Base-by-base conservation (phyloP, 495 filamentous ascomycete species). In the Chlorociboria aeruginascens region DNA sequence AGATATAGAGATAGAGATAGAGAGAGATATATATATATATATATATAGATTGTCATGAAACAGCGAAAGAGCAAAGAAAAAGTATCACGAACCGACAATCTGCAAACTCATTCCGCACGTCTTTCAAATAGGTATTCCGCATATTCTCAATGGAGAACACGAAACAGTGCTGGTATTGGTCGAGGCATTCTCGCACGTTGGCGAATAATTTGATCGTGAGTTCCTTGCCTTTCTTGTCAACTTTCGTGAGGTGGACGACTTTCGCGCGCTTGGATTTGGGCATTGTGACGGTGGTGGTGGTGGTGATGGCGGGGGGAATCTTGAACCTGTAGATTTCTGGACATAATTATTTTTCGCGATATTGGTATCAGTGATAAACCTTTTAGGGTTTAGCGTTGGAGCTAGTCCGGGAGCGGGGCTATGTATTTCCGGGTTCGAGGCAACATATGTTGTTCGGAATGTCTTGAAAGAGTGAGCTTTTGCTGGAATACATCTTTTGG, bases 121-220 rank as follows among this genome's bases (percentile, higher is more conserved):
- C 80, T 69, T 97, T 97, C 63, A 98, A 69, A 65, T 95, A 88
- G 36, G 85, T 94, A 66, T 98, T 98, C 55, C 92, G 87, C 92
- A 98, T 98, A 73, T 98, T 97, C 61, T 95, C 83, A 48, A 97
- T 81, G 50, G 74, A 74, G 66, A 97, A 95, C 65, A 96, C 85
- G 69, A 92, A 90, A 68, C 88, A 82, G 68, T 88, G 79, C 59
- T 88, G 79, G 75, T 92, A 93, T 57, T 82, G 66, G 56, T 88
- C 84, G 50, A 95, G 71, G 62, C 76, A 82, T 70, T 89, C 86
- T 57, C 83, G 86, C 49, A 98, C 82, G 59, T 86, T 87, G 63
- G 78, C 72, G 69, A 90, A 94, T 31, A 96, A 82, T 48, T 81
- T 82, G 58, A 88, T 72, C 63, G 89, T 89, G 53, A 90, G 78